A percentile compares a stretch with the other conserved stretches of the same genome.
Evolutionary conservation across 495 filamentous ascomycete genomes (phyloP).

Genomic region (Annulohypoxylon maeteangense): DNA sequence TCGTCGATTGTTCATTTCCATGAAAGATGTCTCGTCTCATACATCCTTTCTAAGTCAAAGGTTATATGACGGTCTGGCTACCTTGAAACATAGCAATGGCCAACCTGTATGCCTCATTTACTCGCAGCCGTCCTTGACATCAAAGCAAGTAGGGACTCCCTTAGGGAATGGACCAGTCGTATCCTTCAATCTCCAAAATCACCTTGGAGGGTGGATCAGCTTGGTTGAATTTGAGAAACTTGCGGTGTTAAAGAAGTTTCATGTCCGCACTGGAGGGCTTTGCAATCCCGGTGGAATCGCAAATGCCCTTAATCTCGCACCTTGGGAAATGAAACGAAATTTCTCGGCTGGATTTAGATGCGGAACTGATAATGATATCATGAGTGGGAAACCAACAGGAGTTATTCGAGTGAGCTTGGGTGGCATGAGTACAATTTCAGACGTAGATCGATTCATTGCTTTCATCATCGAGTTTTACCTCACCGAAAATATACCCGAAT

Average conservation of each 20-base stretch:
- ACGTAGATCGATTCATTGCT: constrained; percentile 73
- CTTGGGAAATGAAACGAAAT: constrained; percentile 82
- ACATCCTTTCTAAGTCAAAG: constrained; percentile 70
- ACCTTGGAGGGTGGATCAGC: constrained; percentile 75
- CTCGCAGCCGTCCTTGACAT: constrained; percentile 48
- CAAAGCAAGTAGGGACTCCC: constrained; percentile 31
- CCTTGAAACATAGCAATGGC: constrained; percentile 75
- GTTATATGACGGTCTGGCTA: constrained; percentile 67
- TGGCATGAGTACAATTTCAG: constrained; percentile 84
- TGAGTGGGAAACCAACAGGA: constrained; percentile 85
- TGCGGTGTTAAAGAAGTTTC: constrained; percentile 78
- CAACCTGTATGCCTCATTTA: constrained; percentile 73
- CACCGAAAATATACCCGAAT: constrained; percentile 52
- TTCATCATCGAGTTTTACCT: constrained; percentile 85
- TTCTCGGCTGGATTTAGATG: constrained; percentile 84
- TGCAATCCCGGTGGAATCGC: constrained; percentile 94
- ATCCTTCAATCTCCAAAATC: constrained; percentile 82
- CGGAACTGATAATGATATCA: constrained; percentile 80
- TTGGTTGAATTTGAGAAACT: constrained; percentile 87
- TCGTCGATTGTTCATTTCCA: constrained; percentile 72
- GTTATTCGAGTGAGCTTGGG: constrained; percentile 87
- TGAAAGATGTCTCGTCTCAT: constrained; percentile 78
- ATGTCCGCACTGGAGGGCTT: constrained; percentile 84
- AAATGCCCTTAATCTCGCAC: constrained; percentile 70
- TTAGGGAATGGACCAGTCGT: constrained; percentile 76